phyloP scores from a whole-genome alignment of 306 rosid genomes.

The Quercus dentata region DNA sequence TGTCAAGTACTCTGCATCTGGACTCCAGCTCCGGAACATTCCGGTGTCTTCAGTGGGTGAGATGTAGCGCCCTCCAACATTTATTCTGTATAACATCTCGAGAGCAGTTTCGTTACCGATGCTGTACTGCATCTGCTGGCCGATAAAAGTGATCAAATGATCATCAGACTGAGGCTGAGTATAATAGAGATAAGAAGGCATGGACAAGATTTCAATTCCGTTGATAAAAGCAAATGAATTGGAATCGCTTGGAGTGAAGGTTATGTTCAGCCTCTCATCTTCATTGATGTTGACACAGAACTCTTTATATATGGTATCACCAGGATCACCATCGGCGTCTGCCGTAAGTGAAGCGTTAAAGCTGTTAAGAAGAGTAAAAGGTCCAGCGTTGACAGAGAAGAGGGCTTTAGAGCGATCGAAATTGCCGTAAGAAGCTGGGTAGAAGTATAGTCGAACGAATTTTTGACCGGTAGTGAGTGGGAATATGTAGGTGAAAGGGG shows the following conservation, averaged over 20 bases:
- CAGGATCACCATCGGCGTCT: background rate
- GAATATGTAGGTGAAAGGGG: conserved; percentile 35
- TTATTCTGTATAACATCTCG: background rate
- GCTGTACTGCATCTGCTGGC: accelerated
- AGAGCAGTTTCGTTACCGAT: no score
- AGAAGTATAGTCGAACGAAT: conserved; percentile 42
- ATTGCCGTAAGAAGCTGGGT: conserved; percentile 23
- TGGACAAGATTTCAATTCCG: no score
- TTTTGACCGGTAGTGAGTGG: conserved; percentile 36
- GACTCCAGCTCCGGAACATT: no score
- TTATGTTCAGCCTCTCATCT: no score
- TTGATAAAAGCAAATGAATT: no score
- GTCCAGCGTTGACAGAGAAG: conserved; percentile 26
- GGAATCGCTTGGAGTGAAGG: no score
- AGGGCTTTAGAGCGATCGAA: conserved; percentile 20
- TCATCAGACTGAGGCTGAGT: no score
- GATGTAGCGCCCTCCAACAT: accelerated
- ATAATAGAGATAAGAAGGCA: no score
- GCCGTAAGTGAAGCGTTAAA: conserved; percentile 29
- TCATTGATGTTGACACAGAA: no score
- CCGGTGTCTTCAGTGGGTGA: accelerated
- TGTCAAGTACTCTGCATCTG: no score
- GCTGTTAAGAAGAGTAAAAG: conserved; percentile 24
- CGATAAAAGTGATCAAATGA: no score
- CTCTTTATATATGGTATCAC: no score